These are phyloP conservation scores for Alternaria sp. DNA, from an alignment of 2,329 filamentous ascomycete species.

Conservation along the genomic window DNA sequence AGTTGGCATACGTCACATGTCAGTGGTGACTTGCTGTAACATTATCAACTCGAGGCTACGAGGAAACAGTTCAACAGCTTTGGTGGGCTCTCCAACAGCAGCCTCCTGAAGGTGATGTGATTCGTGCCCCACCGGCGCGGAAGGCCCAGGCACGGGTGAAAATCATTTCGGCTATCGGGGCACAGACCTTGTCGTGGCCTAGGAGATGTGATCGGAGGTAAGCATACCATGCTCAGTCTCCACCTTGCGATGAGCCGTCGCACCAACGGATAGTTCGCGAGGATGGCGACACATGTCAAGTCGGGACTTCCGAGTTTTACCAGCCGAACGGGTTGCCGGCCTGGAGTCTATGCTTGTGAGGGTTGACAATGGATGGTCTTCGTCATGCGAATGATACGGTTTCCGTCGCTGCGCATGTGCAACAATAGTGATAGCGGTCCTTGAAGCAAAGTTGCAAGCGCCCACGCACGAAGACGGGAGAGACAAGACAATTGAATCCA, in stretches of 20 bases:
- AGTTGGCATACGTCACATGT: not conserved
- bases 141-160: slow-evolving; percentile 1
- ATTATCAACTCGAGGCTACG: not conserved
- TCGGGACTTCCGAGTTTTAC: not conserved
- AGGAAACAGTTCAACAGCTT: not conserved
- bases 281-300: not conserved
- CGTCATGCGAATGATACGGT: not conserved
- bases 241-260: slow-evolving; percentile 3
- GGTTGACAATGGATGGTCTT: not conserved
- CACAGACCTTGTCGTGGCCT: not conserved
- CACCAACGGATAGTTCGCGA: slow-evolving; percentile 1
- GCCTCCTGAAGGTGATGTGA: not conserved
- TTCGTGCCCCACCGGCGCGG: not conserved
- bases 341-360: not conserved
- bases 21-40: not conserved
- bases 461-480: not conserved
- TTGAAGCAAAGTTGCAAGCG: not conserved
- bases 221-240: not conserved
- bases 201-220: not conserved
- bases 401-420: not conserved
- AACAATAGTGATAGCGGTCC: not conserved
- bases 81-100: not conserved
- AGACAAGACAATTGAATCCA: not conserved
- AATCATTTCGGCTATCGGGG: slow-evolving; percentile 3
- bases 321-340: not conserved